Evolutionary conservation across 2,329 filamentous ascomycete species (phyloP), one percentile per base, ranked within the genome.

Genomic region (Hypoxylon sp.): DNA sequence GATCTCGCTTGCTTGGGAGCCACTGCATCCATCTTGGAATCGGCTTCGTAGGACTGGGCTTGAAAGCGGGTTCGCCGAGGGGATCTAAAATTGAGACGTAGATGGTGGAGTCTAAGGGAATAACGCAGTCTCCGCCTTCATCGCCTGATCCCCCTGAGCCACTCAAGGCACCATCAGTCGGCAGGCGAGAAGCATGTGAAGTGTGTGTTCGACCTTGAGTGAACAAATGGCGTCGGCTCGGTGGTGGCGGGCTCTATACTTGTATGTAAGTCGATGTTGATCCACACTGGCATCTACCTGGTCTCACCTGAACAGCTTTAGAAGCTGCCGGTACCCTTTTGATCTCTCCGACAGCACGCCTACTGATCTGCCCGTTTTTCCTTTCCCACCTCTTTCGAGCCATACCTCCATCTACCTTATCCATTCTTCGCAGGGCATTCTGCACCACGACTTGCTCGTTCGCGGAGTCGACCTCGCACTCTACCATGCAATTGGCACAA

Each of bases 31-130:
- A 83, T 12, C 69, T 62, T 0, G 85, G 85, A 9, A 87, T 79
- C 1, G 84, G 83, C 64, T 87, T 88, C 9, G 83, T 78, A 3
- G 78, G 80, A 54, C 79, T 80, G 1, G 83, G 82, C 64, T 76
- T 78, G 70, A 87, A 87, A 1, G 81, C 77, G 3, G 78, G 75
- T 8, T 79, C 74, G 12, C 81, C 79, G 9, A 86, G 64, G 0
- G 85, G 85, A 64, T 87, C 81, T 26, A 76, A 75, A 3, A 85
- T 79, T 32, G 83, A 81, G 5, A 87, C 80, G 73, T 85, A 87
- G 4, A 86, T 80, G 1, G 77, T 75, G 2, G 78, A 77, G 44
- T 76, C 71, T 0, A 73, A 67, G 2, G 73, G 70, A 3, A 73
- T 70, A 9, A 69, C 26, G 48, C 71, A 75, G 12, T 73, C 67